These are phyloP conservation scores for Margaritispora aquatica DNA, from an alignment of 495 filamentous ascomycete species.

Conservation along the genomic window DNA sequence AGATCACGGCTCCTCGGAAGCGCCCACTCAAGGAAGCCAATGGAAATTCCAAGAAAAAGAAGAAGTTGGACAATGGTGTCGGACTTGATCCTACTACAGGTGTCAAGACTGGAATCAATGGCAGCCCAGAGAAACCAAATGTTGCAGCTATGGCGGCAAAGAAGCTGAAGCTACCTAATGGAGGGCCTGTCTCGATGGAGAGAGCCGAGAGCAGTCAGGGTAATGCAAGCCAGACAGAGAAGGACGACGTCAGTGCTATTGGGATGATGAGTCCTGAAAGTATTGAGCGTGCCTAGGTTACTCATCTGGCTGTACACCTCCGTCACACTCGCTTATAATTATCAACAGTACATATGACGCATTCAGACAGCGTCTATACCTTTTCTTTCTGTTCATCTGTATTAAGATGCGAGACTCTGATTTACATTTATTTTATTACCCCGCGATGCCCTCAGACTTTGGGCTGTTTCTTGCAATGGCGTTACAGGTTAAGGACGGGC, in stretches of 20 bases:
- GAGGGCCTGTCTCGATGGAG: constrained; percentile 37
- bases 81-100: constrained; percentile 35
- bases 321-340: not conserved
- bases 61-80: constrained; percentile 45
- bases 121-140: constrained; percentile 34
- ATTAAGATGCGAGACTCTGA: not conserved
- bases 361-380: not conserved
- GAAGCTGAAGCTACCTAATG: constrained; percentile 36
- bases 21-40: constrained; percentile 72
- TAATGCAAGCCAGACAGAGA: constrained; percentile 43
- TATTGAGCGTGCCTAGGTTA: constrained; percentile 34
- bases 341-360: constrained; percentile 3
- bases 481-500: not conserved
- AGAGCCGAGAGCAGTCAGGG: constrained; percentile 44
- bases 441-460: not conserved
- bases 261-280: constrained; percentile 67
- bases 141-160: constrained; percentile 30
- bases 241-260: constrained; percentile 46
- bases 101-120: constrained; percentile 29
- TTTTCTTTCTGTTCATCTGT: not conserved
- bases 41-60: constrained; percentile 69
- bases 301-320: not conserved
- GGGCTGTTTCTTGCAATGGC: not conserved
- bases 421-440: not conserved
- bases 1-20: constrained; percentile 88